Evolutionary conservation across 78 protist genomes (phyloP), one percentile per base, ranked within the genome.

Genomic region (Chrysochromulina parva): DNA sequence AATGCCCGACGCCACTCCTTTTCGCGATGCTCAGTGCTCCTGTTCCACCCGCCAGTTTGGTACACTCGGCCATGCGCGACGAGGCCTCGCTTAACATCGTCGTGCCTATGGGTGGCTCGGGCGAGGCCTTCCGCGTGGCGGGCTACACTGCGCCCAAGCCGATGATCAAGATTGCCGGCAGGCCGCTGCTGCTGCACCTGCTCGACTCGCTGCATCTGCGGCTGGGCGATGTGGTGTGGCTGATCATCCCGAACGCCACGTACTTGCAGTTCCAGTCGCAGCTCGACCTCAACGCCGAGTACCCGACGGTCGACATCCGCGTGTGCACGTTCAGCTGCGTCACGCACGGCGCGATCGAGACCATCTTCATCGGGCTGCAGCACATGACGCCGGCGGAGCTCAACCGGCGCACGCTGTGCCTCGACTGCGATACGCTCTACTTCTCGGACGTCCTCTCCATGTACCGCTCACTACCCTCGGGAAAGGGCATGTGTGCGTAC

Each of bases 111-210:
- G 20, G 57, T 6, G 84, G 84, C 57, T 3, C 22, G 22, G 55
- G 55, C n/a, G 78, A 69, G 48, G 52, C 57, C 24, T 74, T 74
- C 84, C 57, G 52, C 24, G n/a, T 6, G 16, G 84, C 84, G 13
- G 84, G 84, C 58, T 74, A 74, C 58, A 6, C 7, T 57, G 47
- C 22, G 28, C 84, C 84, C 22, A 74, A 74, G 84, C 84, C 84
- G 84, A 55, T 74, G 28, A 74, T 74, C 84, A 74, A 74, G 52
- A 50, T 74, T 19, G 84, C 17, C 11, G 84, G 84, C 84, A 55
- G 84, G 26, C 84, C 84, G 84, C 6, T 74, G 52, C 58, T 74
- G 19, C 57, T 38, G n/a, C 54, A 48, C 52, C 11, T 74, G 58
- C 19, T 74, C 58, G 84, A 74, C 57, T 9, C 3, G 24, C 84